phyloP scores from a whole-genome alignment of 345 rosid species.

The Adansonia digitata region DNA sequence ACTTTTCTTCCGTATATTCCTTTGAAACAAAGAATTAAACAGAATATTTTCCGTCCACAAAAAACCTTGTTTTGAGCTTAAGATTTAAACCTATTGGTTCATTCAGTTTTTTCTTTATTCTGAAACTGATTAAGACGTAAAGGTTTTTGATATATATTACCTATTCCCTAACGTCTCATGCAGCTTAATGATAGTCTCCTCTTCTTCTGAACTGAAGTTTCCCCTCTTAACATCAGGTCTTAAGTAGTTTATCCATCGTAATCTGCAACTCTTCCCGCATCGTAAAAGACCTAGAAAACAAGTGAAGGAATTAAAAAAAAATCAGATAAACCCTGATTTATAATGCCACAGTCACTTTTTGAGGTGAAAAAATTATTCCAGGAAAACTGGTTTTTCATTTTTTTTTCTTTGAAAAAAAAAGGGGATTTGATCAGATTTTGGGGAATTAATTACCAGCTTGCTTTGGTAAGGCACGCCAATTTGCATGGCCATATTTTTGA shows the following conservation, averaged over 20 bases:
- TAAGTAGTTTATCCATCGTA: constrained; percentile 70
- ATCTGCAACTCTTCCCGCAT: constrained; percentile 80
- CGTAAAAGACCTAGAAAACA: constrained; percentile 50
- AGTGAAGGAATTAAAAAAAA: not conserved
- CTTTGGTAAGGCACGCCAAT: constrained; percentile 52
- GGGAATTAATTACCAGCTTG: constrained; percentile 50
- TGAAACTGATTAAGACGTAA: too few species aligned
- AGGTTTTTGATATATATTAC: constrained; percentile 24
- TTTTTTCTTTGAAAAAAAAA: too few species aligned
- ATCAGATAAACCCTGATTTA: not conserved
- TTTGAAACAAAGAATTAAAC: too few species aligned
- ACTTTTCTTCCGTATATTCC: too few species aligned
- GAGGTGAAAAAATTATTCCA: not conserved
- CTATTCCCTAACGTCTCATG: constrained; percentile 77
- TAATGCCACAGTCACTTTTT: too few species aligned
- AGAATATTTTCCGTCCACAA: too few species aligned
- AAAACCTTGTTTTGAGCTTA: too few species aligned
- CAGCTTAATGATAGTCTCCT: constrained; percentile 56
- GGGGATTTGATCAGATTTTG: not conserved
- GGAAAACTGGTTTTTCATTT: not conserved
- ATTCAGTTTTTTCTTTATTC: too few species aligned
- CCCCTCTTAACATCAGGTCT: constrained; percentile 81
- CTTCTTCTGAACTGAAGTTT: constrained; percentile 65
- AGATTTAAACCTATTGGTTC: too few species aligned
- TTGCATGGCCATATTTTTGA: constrained; percentile 32